Percentiles rank a stretch among this genome's conserved stretches.
Conservation (phyloP, 139 green algal genomes). For the Chlorella vulgaris region DNA sequence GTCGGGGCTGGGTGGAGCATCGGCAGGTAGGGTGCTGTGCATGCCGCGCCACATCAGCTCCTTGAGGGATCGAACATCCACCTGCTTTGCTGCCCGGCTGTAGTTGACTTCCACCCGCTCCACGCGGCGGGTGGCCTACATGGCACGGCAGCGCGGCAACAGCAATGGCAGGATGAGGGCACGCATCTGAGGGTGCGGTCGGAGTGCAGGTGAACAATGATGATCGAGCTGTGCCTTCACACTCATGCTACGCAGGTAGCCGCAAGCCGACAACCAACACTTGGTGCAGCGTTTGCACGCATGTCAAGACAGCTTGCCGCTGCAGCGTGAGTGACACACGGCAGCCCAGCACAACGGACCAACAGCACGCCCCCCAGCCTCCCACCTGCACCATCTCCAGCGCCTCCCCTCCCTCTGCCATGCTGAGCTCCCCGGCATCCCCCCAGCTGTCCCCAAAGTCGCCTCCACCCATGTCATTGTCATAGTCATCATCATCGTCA, state of each 20-base stretch:
- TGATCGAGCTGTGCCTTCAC: no score
- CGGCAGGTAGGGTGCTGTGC: constrained; percentile 16
- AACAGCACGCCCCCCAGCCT: background rate
- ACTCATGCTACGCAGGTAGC: no score
- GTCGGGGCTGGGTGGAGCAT: constrained; percentile 4
- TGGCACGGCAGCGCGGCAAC: background rate
- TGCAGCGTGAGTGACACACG: no score
- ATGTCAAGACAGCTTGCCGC: no score
- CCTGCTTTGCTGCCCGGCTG: constrained; percentile 68
- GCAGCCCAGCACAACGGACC: no score
- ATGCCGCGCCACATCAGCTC: constrained; percentile 77
- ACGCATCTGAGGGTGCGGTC: no score
- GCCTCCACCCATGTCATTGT: constrained; percentile 25
- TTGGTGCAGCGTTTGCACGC: no score
- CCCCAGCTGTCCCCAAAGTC: constrained; percentile 36
- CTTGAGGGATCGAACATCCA: constrained; percentile 88
- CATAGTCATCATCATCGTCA: constrained; percentile 8
- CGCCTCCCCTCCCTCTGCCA: background rate
- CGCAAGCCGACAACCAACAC: no score
- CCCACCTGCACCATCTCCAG: constrained; percentile 11
- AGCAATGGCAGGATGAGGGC: no score
- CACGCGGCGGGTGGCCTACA: constrained; percentile 60
- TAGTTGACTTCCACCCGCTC: constrained; percentile 75
- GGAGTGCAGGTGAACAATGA: no score
- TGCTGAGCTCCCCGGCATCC: background rate